These are phyloP conservation scores for Athelia sp. DNA, from an alignment of 1,284 basidiomycete genomes.

Conservation along the genomic window DNA sequence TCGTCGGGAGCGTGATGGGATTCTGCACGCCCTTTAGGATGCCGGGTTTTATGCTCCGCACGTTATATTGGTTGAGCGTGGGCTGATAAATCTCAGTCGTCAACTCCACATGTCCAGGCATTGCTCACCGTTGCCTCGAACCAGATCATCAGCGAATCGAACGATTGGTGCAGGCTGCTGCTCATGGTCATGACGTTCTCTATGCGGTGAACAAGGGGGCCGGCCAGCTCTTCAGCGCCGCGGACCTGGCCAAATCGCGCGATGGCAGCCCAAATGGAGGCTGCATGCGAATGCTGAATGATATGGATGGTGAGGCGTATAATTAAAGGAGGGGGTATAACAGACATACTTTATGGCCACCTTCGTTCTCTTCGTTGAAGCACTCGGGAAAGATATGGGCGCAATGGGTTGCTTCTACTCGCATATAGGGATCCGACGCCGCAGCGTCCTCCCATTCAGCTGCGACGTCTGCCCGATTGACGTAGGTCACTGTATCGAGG, in stretches of 20 bases:
- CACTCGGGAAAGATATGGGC: slow-evolving; percentile 5
- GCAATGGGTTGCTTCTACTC: slow-evolving; percentile 1
- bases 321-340: not conserved
- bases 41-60: not conserved
- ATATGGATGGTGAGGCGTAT: not conserved
- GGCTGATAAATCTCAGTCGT: not conserved
- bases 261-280: slow-evolving; percentile 5
- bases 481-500: not conserved
- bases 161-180: not conserved
- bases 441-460: not conserved
- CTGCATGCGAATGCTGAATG: slow-evolving; percentile 1
- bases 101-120: not conserved
- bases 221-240: slow-evolving; percentile 3
- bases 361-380: slow-evolving; percentile 1
- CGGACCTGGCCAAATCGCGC: slow-evolving; percentile 1
- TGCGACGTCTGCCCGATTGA: not conserved
- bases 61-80: not conserved
- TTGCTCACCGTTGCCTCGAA: slow-evolving; percentile 4
- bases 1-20: not conserved
- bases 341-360: slow-evolving; percentile 1
- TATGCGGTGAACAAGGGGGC: not conserved
- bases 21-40: not conserved
- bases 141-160: slow-evolving; percentile 1
- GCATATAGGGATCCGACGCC: not conserved
- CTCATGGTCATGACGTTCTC: slow-evolving; percentile 4